phyloP scores from a whole-genome alignment of 805 yeast species.

The Yamadazyma kitorensis region DNA sequence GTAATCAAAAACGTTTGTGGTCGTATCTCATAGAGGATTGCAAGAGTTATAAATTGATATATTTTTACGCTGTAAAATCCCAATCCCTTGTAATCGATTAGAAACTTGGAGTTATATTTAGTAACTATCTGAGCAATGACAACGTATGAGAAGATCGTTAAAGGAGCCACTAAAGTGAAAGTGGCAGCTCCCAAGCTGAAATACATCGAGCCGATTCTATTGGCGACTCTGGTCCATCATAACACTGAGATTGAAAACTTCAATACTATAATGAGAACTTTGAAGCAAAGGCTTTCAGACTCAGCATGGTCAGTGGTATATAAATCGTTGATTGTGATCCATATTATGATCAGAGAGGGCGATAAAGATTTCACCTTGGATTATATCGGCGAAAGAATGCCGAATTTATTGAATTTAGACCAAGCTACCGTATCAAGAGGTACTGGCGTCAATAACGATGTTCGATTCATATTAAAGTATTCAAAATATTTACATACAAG shows the following conservation, averaged over 20 bases:
- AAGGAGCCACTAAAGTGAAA: slow-evolving; percentile 51
- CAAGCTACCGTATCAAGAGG: slow-evolving; percentile 36
- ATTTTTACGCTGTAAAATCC: too few relatives aligned
- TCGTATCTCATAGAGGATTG: too few relatives aligned
- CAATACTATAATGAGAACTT: slow-evolving; percentile 62
- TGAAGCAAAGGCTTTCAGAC: slow-evolving; percentile 64
- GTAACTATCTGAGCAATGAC: too few relatives aligned
- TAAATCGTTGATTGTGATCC: slow-evolving; percentile 80
- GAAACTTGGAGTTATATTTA: too few relatives aligned
- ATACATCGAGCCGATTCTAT: slow-evolving; percentile 88
- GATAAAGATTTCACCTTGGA: slow-evolving; percentile 69
- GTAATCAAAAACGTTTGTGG: too few relatives aligned
- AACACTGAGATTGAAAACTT: slow-evolving; percentile 49
- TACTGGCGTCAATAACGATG: slow-evolving; percentile 37
- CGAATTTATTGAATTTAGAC: slow-evolving; percentile 47
- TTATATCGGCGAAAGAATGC: slow-evolving; percentile 48
- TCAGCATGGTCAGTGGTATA: slow-evolving; percentile 89
- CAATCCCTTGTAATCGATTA: too few relatives aligned
- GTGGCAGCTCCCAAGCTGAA: slow-evolving; percentile 98
- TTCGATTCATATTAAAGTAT: slow-evolving; percentile 60
- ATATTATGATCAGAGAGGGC: slow-evolving; percentile 92
- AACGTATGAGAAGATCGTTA: slow-evolving; percentile 71
- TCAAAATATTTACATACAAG: slow-evolving; percentile 67
- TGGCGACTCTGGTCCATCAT: slow-evolving; percentile 57
- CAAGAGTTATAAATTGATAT: too few relatives aligned